Conservation (phyloP, 2,329 filamentous ascomycete species). For the Davidsoniella virescens region DNA sequence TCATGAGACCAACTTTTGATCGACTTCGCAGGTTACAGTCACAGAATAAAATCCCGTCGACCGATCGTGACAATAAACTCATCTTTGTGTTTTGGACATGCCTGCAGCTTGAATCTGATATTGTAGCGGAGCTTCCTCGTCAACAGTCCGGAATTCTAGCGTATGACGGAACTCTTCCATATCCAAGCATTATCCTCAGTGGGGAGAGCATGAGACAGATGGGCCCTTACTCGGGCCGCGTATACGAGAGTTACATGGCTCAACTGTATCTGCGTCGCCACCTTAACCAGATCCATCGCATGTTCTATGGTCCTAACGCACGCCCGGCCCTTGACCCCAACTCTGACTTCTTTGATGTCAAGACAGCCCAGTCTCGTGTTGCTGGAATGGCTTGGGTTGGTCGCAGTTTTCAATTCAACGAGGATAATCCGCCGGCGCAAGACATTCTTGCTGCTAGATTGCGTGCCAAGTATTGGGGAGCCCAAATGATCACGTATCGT, state of each 20-base stretch:
- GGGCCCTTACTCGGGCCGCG: slow-evolving; percentile 27
- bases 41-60: slow-evolving; percentile 21
- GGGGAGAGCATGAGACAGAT: background rate
- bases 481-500: slow-evolving; percentile 74
- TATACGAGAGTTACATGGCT: slow-evolving; percentile 44
- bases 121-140: slow-evolving; percentile 66
- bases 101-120: slow-evolving; percentile 84
- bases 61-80: slow-evolving; percentile 41
- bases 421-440: slow-evolving; percentile 50
- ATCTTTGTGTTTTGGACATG: slow-evolving; percentile 84
- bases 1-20: slow-evolving; percentile 53
- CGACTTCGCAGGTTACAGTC: slow-evolving; percentile 29
- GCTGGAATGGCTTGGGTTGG: slow-evolving; percentile 31
- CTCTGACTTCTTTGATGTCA: slow-evolving; percentile 28
- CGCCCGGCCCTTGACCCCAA: slow-evolving; percentile 12
- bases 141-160: slow-evolving; percentile 45
- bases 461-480: slow-evolving; percentile 89
- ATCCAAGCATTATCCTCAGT: slow-evolving; percentile 37
- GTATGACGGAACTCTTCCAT: slow-evolving; percentile 48
- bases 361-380: slow-evolving; percentile 15
- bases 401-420: slow-evolving; percentile 38
- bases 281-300: slow-evolving; percentile 45
- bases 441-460: slow-evolving; percentile 73
- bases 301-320: slow-evolving; percentile 34
- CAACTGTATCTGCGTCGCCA: slow-evolving; percentile 49